phyloP scores from a whole-genome alignment of 306 rosid genomes.

The Clitoria ternatea region DNA sequence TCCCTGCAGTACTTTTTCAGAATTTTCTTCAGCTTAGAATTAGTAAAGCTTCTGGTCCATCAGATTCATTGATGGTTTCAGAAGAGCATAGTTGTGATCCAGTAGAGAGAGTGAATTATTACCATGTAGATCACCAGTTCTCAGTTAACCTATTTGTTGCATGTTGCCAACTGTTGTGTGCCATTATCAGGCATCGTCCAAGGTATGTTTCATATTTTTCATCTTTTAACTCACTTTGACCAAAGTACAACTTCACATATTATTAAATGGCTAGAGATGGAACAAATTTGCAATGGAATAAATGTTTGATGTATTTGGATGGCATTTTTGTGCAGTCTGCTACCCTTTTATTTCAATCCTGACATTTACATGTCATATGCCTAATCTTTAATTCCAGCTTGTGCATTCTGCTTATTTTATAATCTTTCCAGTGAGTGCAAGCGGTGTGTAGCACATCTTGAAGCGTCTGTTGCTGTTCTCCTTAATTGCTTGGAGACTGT shows the following conservation, averaged over 20 bases:
- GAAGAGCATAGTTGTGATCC: constrained; percentile 37
- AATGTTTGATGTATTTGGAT: constrained; percentile 18
- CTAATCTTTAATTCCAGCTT: constrained; percentile 2
- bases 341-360: constrained; percentile 11
- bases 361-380: neutral
- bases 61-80: constrained; percentile 28
- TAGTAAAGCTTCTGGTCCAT: constrained; percentile 38
- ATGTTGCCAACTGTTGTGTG: constrained; percentile 72
- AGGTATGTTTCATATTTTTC: constrained; percentile 44
- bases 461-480: constrained; percentile 77
- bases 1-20: constrained; percentile 78
- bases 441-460: constrained; percentile 56
- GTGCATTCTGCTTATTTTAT: constrained; percentile 8
- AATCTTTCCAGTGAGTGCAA: constrained; percentile 60
- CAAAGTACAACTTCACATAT: neutral
- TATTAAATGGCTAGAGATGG: constrained; percentile 8
- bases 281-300: neutral
- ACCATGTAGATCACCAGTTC: constrained; percentile 51
- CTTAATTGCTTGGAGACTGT: constrained; percentile 74
- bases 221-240: constrained; percentile 20
- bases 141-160: constrained; percentile 62
- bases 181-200: constrained; percentile 66
- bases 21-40: constrained; percentile 50
- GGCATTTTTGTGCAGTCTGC: neutral
- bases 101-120: constrained; percentile 31